These are phyloP conservation scores for Lizonia empirigonia DNA, from an alignment of 2,329 filamentous ascomycete genomes.

Conservation along the genomic window DNA sequence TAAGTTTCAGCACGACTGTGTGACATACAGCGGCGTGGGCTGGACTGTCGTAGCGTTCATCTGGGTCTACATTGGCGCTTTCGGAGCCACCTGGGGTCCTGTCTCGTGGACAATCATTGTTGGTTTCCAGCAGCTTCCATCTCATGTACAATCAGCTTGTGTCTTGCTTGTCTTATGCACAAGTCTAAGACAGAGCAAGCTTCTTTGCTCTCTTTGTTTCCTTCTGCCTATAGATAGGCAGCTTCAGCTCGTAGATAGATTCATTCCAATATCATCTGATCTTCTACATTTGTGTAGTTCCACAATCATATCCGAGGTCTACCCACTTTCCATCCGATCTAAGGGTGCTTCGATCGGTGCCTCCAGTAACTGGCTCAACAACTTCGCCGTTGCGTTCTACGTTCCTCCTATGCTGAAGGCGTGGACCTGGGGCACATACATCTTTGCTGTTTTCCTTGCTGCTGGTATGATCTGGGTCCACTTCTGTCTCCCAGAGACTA, in stretches of 20 bases:
- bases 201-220: no score
- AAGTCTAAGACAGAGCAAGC: no score
- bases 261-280: no score
- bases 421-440: constrained; percentile 47
- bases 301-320: constrained; percentile 43
- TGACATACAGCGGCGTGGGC: constrained; percentile 26
- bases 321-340: constrained; percentile 46
- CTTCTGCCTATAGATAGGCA: no score
- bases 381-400: constrained; percentile 48
- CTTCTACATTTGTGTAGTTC: no score
- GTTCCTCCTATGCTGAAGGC: constrained; percentile 43
- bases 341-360: constrained; percentile 46
- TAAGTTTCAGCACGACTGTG: constrained; percentile 37
- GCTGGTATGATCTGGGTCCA: constrained; percentile 33
- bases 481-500: constrained; percentile 38
- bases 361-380: constrained; percentile 47
- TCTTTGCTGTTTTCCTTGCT: constrained; percentile 43
- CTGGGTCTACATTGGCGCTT: constrained; percentile 39
- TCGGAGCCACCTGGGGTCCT: constrained; percentile 39
- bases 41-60: constrained; percentile 41
- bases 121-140: no score
- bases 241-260: no score
- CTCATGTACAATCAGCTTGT: no score
- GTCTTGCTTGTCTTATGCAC: no score
- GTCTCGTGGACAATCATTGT: constrained; percentile 36